Evolutionary conservation across 2,329 filamentous ascomycete species (phyloP).

Genomic region (Paecilomyces formosus): DNA sequence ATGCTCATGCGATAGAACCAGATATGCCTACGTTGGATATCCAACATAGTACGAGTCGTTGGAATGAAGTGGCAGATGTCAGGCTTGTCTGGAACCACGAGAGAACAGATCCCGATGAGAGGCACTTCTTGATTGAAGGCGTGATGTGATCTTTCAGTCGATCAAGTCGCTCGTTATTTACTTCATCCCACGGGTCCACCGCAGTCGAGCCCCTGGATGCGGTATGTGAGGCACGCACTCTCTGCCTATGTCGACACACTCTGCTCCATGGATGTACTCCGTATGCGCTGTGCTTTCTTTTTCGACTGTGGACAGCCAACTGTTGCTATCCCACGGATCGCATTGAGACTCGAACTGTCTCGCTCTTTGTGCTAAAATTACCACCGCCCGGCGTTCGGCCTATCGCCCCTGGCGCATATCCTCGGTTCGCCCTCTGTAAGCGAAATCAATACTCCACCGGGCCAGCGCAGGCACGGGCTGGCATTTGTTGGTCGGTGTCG

Average conservation of each 20-base stretch:
- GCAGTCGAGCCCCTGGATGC: neutral
- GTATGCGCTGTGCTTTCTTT: neutral
- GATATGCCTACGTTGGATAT: neutral
- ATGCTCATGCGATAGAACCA: neutral
- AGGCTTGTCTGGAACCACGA: neutral
- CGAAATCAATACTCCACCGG: neutral
- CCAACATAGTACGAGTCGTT: neutral
- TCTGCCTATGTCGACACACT: neutral
- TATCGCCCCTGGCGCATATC: neutral
- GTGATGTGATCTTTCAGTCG: neutral
- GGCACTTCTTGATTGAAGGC: neutral
- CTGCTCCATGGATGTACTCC: neutral
- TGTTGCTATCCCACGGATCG: neutral
- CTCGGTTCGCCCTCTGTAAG: neutral
- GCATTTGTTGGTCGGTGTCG: neutral
- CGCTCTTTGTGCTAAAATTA: neutral
- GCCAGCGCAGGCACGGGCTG: neutral
- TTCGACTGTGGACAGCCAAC: neutral
- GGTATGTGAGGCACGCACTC: neutral
- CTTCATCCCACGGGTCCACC: neutral
- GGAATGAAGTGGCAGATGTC: neutral
- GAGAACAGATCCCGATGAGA: neutral
- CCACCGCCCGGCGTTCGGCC: neutral
- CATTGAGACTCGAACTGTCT: neutral
- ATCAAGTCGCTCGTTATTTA: neutral